Percentiles rank a stretch among this genome's conserved stretches.
Evolutionary conservation across 1,284 basidiomycete species (phyloP).

Genomic region (Microbotryum lychnidis-dioicae): DNA sequence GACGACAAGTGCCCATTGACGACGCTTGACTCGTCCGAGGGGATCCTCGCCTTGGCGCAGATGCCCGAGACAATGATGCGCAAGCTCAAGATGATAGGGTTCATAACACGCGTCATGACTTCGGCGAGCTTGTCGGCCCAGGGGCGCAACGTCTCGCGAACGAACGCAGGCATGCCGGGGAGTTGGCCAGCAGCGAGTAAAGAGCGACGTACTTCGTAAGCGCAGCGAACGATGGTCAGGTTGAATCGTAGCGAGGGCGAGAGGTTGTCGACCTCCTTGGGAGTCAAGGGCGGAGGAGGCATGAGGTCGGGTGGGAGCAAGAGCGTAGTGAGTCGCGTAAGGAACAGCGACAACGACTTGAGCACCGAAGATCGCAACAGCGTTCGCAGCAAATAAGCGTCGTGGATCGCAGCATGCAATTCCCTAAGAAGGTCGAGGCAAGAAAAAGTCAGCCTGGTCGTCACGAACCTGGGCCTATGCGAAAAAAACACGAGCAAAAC

Average conservation of each 20-base stretch:
- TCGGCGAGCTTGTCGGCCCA: constrained; percentile 34
- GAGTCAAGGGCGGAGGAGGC: constrained; percentile 11
- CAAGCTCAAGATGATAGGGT: constrained; percentile 23
- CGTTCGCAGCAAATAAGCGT: constrained; percentile 34
- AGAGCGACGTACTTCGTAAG: constrained; percentile 27
- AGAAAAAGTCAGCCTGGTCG: background rate
- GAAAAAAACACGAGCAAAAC: background rate
- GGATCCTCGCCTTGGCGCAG: constrained; percentile 7
- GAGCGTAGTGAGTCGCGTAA: constrained; percentile 33
- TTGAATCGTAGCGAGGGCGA: constrained; percentile 30
- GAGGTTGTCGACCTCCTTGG: constrained; percentile 29
- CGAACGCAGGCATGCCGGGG: constrained; percentile 23
- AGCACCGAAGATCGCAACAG: constrained; percentile 34
- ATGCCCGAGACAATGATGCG: constrained; percentile 9
- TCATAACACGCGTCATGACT: constrained; percentile 32
- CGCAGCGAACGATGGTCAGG: constrained; percentile 33
- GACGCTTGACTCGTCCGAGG: background rate
- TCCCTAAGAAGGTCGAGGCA: constrained; percentile 18
- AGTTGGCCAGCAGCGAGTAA: constrained; percentile 11
- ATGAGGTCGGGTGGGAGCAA: constrained; percentile 24
- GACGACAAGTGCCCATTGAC: background rate
- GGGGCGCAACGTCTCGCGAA: constrained; percentile 32
- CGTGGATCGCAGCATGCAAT: constrained; percentile 29
- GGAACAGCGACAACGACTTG: constrained; percentile 35
- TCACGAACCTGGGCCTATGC: no score